A percentile compares a stretch with the other conserved stretches of the same genome.
These are phyloP conservation scores for Euphorbia corollata DNA, from an alignment of 441 rosid species.

Conservation along the genomic window DNA sequence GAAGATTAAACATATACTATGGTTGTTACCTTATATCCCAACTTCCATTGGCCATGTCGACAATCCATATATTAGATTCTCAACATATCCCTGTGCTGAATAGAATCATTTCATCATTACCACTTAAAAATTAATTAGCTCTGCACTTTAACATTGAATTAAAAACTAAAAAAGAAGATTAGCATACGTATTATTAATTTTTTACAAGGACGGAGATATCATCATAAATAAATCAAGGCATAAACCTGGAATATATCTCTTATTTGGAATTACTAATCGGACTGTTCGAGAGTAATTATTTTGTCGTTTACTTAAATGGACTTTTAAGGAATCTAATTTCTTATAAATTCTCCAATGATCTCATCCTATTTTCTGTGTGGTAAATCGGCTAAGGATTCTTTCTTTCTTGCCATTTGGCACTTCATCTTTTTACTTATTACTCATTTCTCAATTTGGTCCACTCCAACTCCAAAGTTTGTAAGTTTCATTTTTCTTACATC, in stretches of 20 bases:
- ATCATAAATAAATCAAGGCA: neutral
- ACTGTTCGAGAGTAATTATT: neutral
- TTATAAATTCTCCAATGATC: slow-evolving; percentile 17
- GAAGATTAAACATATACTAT: too few species aligned
- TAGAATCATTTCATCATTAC: too few species aligned
- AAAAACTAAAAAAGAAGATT: neutral
- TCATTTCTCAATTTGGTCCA: neutral
- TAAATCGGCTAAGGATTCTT: slow-evolving; percentile 11
- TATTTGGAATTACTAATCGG: neutral
- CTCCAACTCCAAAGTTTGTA: slow-evolving; percentile 11
- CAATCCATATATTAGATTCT: too few species aligned
- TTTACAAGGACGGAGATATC: slow-evolving; percentile 9
- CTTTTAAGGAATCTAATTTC: slow-evolving; percentile 6
- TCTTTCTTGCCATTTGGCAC: slow-evolving; percentile 20
- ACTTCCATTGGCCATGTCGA: too few species aligned
- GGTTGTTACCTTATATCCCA: too few species aligned
- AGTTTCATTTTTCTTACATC: too few species aligned
- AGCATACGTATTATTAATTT: neutral
- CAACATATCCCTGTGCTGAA: too few species aligned
- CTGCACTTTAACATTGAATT: neutral
- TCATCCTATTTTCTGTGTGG: neutral
- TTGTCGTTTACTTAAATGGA: slow-evolving; percentile 9
- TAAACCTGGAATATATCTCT: slow-evolving; percentile 12
- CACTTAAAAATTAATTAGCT: too few species aligned
- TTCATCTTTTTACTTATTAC: neutral